A percentile compares a stretch with the other conserved stretches of the same genome.
These are phyloP conservation scores for Didymella exigua DNA, from an alignment of 2,329 filamentous ascomycete species.

Conservation along the genomic window DNA sequence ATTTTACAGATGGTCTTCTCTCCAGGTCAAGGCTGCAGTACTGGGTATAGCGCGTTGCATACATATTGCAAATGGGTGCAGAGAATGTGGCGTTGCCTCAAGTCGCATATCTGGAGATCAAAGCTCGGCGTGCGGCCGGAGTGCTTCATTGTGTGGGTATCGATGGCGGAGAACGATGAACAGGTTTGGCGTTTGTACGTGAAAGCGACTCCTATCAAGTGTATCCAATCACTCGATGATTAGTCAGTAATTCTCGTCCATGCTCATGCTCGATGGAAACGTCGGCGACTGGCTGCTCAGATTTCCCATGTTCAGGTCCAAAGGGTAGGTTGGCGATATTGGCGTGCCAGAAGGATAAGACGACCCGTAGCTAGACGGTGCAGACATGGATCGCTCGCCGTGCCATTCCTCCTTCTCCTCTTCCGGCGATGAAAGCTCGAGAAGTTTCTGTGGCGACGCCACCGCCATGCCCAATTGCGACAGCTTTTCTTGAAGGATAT, in stretches of 20 bases:
- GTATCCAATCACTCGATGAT: not conserved
- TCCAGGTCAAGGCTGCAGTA: too few relatives aligned
- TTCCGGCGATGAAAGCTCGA: constrained; percentile 41
- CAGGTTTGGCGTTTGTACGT: too few relatives aligned
- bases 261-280: constrained; percentile 24
- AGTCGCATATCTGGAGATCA: too few relatives aligned
- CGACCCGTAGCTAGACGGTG: constrained; percentile 22
- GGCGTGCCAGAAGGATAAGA: constrained; percentile 4
- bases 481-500: constrained; percentile 42
- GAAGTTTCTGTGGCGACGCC: constrained; percentile 37
- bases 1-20: too few relatives aligned
- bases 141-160: too few relatives aligned
- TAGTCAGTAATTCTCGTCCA: constrained; percentile 21
- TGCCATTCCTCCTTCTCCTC: constrained; percentile 39
- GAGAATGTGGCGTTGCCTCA: too few relatives aligned
- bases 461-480: constrained; percentile 33
- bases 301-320: not conserved
- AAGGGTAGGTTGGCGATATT: constrained; percentile 1
- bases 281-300: constrained; percentile 18
- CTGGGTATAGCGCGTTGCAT: too few relatives aligned
- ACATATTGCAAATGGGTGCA: too few relatives aligned
- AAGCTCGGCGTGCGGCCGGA: too few relatives aligned
- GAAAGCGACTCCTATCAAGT: not conserved
- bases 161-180: too few relatives aligned
- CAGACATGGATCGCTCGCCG: constrained; percentile 23